Evolutionary conservation across 345 rosid genomes (phyloP), one percentile per base, ranked within the genome.

Genomic region (Aurinia saxatilis): DNA sequence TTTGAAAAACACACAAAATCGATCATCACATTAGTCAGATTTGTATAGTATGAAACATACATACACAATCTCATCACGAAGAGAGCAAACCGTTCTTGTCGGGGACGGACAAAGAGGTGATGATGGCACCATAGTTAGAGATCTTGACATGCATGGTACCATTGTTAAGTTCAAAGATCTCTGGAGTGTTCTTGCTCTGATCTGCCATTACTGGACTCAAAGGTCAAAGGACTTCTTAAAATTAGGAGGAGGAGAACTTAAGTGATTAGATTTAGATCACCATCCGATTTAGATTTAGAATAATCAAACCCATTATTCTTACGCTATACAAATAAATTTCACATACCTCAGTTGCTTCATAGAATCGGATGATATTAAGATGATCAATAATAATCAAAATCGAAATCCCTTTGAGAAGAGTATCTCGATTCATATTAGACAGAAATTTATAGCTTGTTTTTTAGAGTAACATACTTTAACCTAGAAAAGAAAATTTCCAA

Each of bases 141-240:
- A 89, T 76, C 76, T 78, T 85, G 69, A 87, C 93, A 39, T 57
- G 73, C 90, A 87, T 81, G 64, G 78, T 63, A 10, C 95, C 95
- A 75, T 92, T 89, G 81, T 78, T 74, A 73, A 92, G 93, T 67
- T 86, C 95, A 60, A 85, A 87, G 64, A 92, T 67, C 72, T 82
- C 67, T 6, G 96, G 84, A 18, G 29, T 36, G 1, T 75, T 73
- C 45, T 46, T 68, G 66, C 60, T 78, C 50, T 78, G 82, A 33
- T 80, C 84, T 6, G 88, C 81, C 98, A 88, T 91, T 58, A 48
- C 29, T 12, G 18, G 21, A 6, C 8, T 61, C 16, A 27, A 15
- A 1, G 5, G 21, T 49, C 4, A 15, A 57, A 51, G 38, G 63
- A 62, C 1, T 21, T 4, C n/a, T n/a, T n/a, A n/a, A n/a, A n/a